Evolutionary conservation across 202 grass and related monocot genomes (phyloP).

Genomic region (Saccharum hybrid): DNA sequence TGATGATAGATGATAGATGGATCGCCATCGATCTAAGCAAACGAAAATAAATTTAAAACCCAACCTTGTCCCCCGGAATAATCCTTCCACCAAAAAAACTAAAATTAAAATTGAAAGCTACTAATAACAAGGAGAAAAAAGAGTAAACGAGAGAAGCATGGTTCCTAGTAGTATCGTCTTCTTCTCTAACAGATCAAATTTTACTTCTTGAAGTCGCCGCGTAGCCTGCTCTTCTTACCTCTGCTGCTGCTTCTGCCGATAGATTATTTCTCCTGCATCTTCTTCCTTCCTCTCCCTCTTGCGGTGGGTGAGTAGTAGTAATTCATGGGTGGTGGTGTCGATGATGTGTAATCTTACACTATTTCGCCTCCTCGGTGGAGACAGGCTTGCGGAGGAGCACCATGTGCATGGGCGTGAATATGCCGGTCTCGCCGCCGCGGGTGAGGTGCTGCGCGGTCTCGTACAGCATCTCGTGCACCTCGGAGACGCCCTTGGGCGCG

Average conservation of each 20-base stretch:
- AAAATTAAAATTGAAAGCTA: constrained; percentile 46
- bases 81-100: constrained; percentile 42
- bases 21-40: constrained; percentile 55
- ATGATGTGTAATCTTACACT: constrained; percentile 17
- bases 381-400: constrained; percentile 78
- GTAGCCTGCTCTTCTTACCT: constrained; percentile 47
- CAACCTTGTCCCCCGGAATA: constrained; percentile 14
- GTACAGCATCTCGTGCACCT: constrained; percentile 95
- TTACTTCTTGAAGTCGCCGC: constrained; percentile 19
- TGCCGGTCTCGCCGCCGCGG: constrained; percentile 68
- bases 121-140: constrained; percentile 39
- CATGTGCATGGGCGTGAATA: constrained; percentile 90
- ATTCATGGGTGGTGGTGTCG: background rate
- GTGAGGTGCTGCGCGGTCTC: constrained; percentile 79
- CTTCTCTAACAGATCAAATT: constrained; percentile 41
- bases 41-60: constrained; percentile 43
- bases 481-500: constrained; percentile 79
- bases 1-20: constrained; percentile 37
- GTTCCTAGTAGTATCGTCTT: constrained; percentile 28
- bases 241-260: constrained; percentile 32
- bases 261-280: constrained; percentile 35
- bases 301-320: constrained; percentile 29
- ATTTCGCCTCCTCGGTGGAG: constrained; percentile 43
- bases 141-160: constrained; percentile 42
- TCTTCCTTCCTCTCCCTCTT: background rate